phyloP scores from a whole-genome alignment of 495 filamentous ascomycete genomes.

The Ramalina peruviana region DNA sequence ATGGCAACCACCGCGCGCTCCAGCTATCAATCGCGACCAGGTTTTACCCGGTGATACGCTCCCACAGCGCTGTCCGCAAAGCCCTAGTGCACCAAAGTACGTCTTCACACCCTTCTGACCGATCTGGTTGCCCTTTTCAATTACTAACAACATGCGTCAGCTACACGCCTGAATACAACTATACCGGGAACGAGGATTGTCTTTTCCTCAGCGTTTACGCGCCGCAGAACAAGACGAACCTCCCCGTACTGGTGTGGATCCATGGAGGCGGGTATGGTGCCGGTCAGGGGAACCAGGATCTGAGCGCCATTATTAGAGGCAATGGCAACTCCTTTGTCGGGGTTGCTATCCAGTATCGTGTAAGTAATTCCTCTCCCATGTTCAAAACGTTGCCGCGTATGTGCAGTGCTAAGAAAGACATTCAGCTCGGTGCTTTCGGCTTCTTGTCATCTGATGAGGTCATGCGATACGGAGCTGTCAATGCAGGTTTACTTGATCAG shows the following conservation, averaged over 20 bases:
- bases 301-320: constrained; percentile 9
- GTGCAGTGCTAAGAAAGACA: constrained; percentile 33
- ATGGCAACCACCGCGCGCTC: constrained; percentile 42
- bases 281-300: constrained; percentile 7
- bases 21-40: constrained; percentile 37
- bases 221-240: constrained; percentile 20
- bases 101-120: neutral
- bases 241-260: constrained; percentile 46
- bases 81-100: constrained; percentile 3
- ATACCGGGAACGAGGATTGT: constrained; percentile 50
- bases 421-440: constrained; percentile 45
- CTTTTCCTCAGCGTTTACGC: constrained; percentile 46
- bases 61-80: constrained; percentile 8
- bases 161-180: constrained; percentile 29
- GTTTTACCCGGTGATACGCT: constrained; percentile 2
- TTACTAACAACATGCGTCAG: constrained; percentile 18
- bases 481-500: constrained; percentile 35
- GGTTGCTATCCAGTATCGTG: constrained; percentile 38
- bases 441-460: constrained; percentile 41
- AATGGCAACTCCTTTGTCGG: constrained; percentile 11
- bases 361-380: constrained; percentile 28
- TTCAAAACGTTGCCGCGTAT: neutral
- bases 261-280: constrained; percentile 43
- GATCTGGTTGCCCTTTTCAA: neutral
- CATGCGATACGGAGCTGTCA: constrained; percentile 35